Percentiles rank a stretch among this genome's conserved stretches.
phyloP scores from a whole-genome alignment of 208 protist species.

The Wallacemonas sp. region DNA sequence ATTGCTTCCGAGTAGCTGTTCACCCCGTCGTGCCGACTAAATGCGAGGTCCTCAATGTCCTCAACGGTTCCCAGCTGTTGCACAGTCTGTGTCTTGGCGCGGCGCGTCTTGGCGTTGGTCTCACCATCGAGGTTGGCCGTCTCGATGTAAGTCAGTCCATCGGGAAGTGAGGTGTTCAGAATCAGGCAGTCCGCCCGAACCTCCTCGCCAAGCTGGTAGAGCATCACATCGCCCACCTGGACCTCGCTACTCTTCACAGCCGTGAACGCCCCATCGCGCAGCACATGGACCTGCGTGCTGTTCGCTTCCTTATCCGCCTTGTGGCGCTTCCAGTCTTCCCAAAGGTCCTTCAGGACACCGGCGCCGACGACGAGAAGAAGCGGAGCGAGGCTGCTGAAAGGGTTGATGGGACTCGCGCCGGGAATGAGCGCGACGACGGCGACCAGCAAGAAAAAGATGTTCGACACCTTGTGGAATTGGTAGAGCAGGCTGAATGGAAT shows the following conservation, averaged over 20 bases:
- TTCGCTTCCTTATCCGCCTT: conserved; percentile 63
- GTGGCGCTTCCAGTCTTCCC: conserved; percentile 82
- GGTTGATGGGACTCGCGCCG: conserved; percentile 81
- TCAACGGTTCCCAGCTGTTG: conserved; percentile 67
- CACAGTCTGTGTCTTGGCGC: conserved; percentile 60
- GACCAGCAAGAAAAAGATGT: conserved; percentile 94
- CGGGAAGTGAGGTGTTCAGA: conserved; percentile 66
- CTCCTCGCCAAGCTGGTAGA: conserved; percentile 56
- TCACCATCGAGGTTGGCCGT: conserved; percentile 93
- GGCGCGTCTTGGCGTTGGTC: conserved; percentile 85
- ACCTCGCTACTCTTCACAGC: conserved; percentile 64
- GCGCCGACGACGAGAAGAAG: conserved; percentile 84
- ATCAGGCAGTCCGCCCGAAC: conserved; percentile 86
- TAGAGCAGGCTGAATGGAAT: conserved; percentile 76
- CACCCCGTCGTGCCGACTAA: conserved; percentile 7
- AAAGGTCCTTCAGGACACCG: conserved; percentile 83
- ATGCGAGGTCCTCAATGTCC: conserved; percentile 53
- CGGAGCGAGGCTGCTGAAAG: conserved; percentile 84
- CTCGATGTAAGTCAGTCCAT: conserved; percentile 88
- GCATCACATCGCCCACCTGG: conserved; percentile 78
- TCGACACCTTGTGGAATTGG: conserved; percentile 91
- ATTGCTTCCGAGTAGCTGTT: conserved; percentile 3
- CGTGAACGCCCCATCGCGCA: conserved; percentile 38
- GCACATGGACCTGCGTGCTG: conserved; percentile 33
- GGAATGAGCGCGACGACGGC: conserved; percentile 88